Conservation (phyloP, 73 alveolate genomes). For the Paramecium caudatum region DNA sequence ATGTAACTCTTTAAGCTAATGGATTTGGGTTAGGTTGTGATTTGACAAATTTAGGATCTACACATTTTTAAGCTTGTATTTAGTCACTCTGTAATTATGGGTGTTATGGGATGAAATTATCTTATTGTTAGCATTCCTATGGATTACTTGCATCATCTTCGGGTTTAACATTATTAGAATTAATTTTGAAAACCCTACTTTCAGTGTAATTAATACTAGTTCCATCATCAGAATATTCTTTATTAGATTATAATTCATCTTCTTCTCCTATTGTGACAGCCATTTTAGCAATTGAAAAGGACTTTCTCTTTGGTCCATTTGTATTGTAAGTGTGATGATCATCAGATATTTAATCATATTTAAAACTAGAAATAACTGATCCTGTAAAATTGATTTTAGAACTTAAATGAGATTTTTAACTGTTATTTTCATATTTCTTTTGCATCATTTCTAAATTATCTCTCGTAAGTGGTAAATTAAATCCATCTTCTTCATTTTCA, state of each 20-base stretch:
- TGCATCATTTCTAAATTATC: conserved; percentile 66
- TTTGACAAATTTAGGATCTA: background rate
- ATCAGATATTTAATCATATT: conserved; percentile 57
- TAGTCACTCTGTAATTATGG: background rate
- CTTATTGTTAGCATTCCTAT: background rate
- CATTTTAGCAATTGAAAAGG: background rate
- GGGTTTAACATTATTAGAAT: conserved; percentile 12
- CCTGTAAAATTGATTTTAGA: conserved; percentile 1
- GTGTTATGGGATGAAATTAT: background rate
- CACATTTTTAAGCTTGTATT: background rate
- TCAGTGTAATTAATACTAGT: conserved; percentile 13
- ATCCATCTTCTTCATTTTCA: conserved; percentile 35
- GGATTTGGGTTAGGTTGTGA: conserved; percentile 40
- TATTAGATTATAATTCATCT: conserved; percentile 35
- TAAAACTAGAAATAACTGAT: conserved; percentile 44
- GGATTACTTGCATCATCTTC: conserved; percentile 50
- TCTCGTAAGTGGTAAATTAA: conserved; percentile 30
- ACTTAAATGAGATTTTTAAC: conserved; percentile 49
- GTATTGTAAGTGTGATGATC: background rate
- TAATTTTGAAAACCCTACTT: background rate
- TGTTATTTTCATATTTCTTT: conserved; percentile 43
- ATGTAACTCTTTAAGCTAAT: conserved; percentile 24
- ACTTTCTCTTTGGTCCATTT: conserved; percentile 40
- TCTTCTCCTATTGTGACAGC: conserved; percentile 39
- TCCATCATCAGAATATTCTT: conserved; percentile 21